phyloP scores from a whole-genome alignment of 148 eudicot species.

The Silene conica region DNA sequence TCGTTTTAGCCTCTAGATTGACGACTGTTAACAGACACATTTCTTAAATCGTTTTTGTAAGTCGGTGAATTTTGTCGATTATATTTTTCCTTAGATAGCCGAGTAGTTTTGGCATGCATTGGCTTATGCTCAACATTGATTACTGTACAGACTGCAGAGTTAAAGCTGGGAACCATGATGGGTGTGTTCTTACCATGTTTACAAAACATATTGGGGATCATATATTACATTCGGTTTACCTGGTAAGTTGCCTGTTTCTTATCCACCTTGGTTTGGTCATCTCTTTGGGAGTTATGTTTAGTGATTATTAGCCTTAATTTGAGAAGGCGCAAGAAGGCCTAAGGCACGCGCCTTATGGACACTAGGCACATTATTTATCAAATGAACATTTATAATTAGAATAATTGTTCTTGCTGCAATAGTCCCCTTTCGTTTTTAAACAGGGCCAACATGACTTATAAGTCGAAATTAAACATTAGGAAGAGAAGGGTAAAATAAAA shows the following conservation, averaged over 20 bases:
- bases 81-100: not conserved
- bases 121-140: not conserved
- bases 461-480: no score
- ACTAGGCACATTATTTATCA: no score
- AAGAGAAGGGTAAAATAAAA: no score
- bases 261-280: not conserved
- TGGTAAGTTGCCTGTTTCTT: slow-evolving; percentile 47
- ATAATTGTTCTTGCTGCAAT: no score
- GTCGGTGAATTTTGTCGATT: not conserved
- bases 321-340: no score
- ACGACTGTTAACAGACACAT: no score
- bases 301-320: not conserved
- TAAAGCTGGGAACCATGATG: slow-evolving; percentile 89
- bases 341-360: no score
- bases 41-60: no score
- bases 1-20: no score
- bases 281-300: not conserved
- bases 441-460: no score
- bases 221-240: slow-evolving; percentile 91
- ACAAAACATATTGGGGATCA: slow-evolving; percentile 94
- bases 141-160: slow-evolving; percentile 44
- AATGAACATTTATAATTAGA: no score
- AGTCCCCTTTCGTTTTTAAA: no score
- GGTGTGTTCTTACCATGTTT: slow-evolving; percentile 96
- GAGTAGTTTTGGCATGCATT: not conserved